Evolutionary conservation across 768 basidiomycete species (phyloP).

Genomic region (Suillus subluteus): DNA sequence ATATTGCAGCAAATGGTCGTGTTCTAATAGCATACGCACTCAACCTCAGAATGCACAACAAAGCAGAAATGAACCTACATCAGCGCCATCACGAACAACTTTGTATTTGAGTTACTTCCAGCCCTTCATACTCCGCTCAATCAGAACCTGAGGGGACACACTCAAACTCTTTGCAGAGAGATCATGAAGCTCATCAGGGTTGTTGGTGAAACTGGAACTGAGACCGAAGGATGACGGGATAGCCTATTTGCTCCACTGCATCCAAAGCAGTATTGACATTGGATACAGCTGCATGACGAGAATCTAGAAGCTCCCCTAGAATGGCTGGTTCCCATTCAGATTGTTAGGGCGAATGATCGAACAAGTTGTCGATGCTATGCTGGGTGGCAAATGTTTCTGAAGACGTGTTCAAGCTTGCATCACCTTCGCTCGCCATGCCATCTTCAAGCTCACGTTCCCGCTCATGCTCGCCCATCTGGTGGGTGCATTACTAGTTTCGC

Average conservation of each 20-base stretch:
- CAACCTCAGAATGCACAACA: constrained; percentile 19
- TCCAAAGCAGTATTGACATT: constrained; percentile 89
- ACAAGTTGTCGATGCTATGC: too few species aligned
- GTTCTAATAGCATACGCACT: constrained; percentile 55
- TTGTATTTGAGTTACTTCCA: constrained; percentile 99
- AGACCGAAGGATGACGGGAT: constrained; percentile 95
- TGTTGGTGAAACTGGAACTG: constrained; percentile 96
- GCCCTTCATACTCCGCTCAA: constrained; percentile 98
- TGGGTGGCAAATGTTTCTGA: too few species aligned
- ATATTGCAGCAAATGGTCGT: constrained; percentile 99
- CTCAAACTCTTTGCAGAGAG: constrained; percentile 89
- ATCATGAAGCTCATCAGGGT: constrained; percentile 93
- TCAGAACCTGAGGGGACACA: constrained; percentile 92
- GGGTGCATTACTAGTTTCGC: too few species aligned
- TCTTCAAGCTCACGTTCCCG: too few species aligned
- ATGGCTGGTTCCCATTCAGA: too few species aligned
- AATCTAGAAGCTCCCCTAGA: too few species aligned
- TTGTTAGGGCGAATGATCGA: too few species aligned
- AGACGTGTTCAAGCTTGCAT: too few species aligned
- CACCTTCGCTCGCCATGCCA: too few species aligned
- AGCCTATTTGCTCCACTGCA: constrained; percentile 91
- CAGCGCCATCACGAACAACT: constrained; percentile 96
- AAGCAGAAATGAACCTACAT: constrained; percentile 57
- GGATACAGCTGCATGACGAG: constrained; percentile 95
- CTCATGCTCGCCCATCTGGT: too few species aligned